Conservation (phyloP, 768 basidiomycete genomes). For the Udeniomyces megalosporus region DNA sequence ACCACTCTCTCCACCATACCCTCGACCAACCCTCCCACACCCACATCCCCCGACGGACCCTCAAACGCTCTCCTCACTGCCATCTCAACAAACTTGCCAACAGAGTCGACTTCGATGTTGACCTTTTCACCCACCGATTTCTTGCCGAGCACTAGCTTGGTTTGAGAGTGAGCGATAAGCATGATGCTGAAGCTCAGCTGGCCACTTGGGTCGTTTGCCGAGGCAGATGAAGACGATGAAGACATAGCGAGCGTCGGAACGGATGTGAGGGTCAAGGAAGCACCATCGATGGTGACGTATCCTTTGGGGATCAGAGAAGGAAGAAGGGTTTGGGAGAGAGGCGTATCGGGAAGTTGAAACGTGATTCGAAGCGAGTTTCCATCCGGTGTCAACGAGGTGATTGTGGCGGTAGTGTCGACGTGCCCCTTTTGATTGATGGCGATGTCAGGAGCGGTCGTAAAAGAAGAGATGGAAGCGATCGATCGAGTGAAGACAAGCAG, state of each 20-base stretch:
- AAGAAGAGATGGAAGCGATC: too few species aligned
- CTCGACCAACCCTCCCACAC: background rate
- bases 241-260: constrained; percentile 31
- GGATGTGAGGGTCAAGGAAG: constrained; percentile 74
- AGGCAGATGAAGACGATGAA: too few species aligned
- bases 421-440: constrained; percentile 48
- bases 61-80: background rate
- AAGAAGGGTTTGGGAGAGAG: background rate
- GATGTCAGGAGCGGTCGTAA: too few species aligned
- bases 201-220: constrained; percentile 34
- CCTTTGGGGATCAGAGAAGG: constrained; percentile 67
- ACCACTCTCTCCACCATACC: background rate
- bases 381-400: constrained; percentile 49
- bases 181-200: constrained; percentile 61
- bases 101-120: constrained; percentile 78
- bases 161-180: constrained; percentile 88
- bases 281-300: constrained; percentile 83
- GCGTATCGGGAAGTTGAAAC: constrained; percentile 37
- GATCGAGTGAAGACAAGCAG: background rate
- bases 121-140: constrained; percentile 67
- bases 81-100: background rate
- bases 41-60: background rate
- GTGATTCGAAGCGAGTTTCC: constrained; percentile 75
- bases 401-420: constrained; percentile 71
- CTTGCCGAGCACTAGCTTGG: constrained; percentile 60